Conservation (phyloP, 441 rosid species). For the Brassica hybrid region DNA sequence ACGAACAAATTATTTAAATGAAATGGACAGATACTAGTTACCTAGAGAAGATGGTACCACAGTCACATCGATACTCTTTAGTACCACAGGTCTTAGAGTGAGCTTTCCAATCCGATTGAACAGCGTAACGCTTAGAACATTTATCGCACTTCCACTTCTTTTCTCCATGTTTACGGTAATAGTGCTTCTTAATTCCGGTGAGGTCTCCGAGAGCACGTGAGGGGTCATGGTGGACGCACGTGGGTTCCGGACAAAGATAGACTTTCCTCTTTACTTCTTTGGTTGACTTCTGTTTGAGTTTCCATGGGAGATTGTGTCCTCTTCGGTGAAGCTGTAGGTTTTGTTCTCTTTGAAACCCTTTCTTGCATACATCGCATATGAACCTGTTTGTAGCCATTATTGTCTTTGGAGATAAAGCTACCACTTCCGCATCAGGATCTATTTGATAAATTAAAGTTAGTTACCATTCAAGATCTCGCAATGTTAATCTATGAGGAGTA, state of each 20-base stretch:
- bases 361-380: slow-evolving; percentile 90
- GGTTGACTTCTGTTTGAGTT: slow-evolving; percentile 76
- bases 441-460: slow-evolving; percentile 2
- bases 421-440: slow-evolving; percentile 91
- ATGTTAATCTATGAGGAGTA: slow-evolving; percentile 14
- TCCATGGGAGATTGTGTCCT: slow-evolving; percentile 94
- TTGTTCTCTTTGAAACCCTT: slow-evolving; percentile 91
- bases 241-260: slow-evolving; percentile 89
- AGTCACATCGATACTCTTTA: slow-evolving; percentile 81
- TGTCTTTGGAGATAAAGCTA: slow-evolving; percentile 85
- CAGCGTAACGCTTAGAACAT: slow-evolving; percentile 89
- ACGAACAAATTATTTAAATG: slow-evolving; percentile 41
- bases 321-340: slow-evolving; percentile 90
- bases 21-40: slow-evolving; percentile 45
- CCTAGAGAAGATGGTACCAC: slow-evolving; percentile 92
- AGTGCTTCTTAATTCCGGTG: slow-evolving; percentile 88
- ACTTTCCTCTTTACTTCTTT: slow-evolving; percentile 83
- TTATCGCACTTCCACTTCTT: slow-evolving; percentile 92
- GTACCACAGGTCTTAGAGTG: slow-evolving; percentile 78
- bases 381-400: slow-evolving; percentile 92
- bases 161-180: slow-evolving; percentile 81
- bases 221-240: slow-evolving; percentile 93
- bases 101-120: slow-evolving; percentile 95
- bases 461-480: not conserved
- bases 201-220: slow-evolving; percentile 93